Base-by-base conservation (phyloP, 441 rosid genomes). In the Syzygium malaccense region DNA sequence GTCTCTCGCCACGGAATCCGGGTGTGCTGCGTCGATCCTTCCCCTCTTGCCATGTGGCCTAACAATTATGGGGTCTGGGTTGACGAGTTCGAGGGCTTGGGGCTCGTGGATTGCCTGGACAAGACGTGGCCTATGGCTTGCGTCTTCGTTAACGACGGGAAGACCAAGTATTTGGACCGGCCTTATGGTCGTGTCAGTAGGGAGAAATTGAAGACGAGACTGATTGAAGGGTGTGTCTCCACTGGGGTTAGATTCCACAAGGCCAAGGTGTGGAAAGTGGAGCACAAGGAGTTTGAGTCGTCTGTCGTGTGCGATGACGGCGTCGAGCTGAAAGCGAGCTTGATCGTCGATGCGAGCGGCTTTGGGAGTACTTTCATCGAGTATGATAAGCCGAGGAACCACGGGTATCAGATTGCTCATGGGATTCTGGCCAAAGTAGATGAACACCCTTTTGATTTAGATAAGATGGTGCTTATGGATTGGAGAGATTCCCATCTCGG, bases 11-110 rank as follows among this genome's bases (percentile, higher is more conserved):
- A 62, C 79, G 96, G 98, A 85, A 90, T 95, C 78, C 92, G 92
- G 93, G 96, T 94, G 87, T 95, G 96, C n/a, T 95, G 96, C 53
- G 91, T 95, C 62, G 96, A 95, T 90, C 95, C 96, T 85, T 95
- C 95, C 25, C 96, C 96, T 12, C 95, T 95, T 86, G 92, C 95
- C 62, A 23, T 78, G 87, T 94, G 96, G 96, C 94, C 96, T 71
- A 92, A 93, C 80, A 95, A 95, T 89, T 95, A 95, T 88, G 98
- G 98, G 83, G 94, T 91, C 13, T 95, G 98, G 98, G 96, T 95
- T 49, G 98, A 95, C 90, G 98, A 95, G 92, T 92, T 95, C 88
- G 94, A 95, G 88, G 86, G 85, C 83, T 86, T 95, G 89, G 95
- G 92, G 78, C 93, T 95, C 30, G 90, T 17, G 25, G 94, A 94